Percentiles rank a stretch among this genome's conserved stretches.
These are phyloP conservation scores for Spathaspora sp. DNA, from an alignment of 805 yeast genomes.

Conservation along the genomic window DNA sequence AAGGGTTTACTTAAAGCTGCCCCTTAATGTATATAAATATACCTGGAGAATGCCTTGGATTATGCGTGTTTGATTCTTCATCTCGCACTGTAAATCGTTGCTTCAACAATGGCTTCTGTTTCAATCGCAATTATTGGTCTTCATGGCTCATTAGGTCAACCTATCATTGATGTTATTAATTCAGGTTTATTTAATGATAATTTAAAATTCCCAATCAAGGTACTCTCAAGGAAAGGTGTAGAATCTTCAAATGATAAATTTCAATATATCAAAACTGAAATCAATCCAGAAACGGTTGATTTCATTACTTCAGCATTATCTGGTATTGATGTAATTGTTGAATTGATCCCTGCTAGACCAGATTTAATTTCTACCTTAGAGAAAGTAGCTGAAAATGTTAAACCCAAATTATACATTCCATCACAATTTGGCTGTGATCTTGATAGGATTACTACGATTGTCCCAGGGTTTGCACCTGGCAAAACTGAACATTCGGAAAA, in stretches of 20 bases:
- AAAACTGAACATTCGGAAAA: neutral
- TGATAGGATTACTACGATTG: conserved; percentile 12
- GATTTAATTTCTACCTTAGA: conserved; percentile 32
- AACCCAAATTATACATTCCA: conserved; percentile 54
- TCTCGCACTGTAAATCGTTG: neutral
- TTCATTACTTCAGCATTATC: conserved; percentile 26
- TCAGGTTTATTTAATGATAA: conserved; percentile 40
- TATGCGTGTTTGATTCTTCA: neutral
- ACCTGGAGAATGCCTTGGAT: neutral
- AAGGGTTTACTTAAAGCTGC: too few species aligned
- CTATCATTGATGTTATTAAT: conserved; percentile 42
- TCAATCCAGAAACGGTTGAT: conserved; percentile 2
- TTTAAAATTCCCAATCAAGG: conserved; percentile 45
- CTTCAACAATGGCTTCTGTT: conserved; percentile 3
- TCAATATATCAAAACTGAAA: conserved; percentile 35
- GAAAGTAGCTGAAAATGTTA: conserved; percentile 30
- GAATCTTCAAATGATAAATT: conserved; percentile 28
- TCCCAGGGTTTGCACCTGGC: conserved; percentile 7
- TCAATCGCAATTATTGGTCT: conserved; percentile 52
- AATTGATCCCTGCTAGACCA: conserved; percentile 33
- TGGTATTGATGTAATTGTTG: conserved; percentile 40
- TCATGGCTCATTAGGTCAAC: conserved; percentile 50
- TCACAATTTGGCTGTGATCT: conserved; percentile 57
- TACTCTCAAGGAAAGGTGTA: conserved; percentile 42
- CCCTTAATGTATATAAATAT: neutral